phyloP scores from a whole-genome alignment of 2,329 filamentous ascomycete species.

The Ophiognomonia clavigignenti-juglandacearum region DNA sequence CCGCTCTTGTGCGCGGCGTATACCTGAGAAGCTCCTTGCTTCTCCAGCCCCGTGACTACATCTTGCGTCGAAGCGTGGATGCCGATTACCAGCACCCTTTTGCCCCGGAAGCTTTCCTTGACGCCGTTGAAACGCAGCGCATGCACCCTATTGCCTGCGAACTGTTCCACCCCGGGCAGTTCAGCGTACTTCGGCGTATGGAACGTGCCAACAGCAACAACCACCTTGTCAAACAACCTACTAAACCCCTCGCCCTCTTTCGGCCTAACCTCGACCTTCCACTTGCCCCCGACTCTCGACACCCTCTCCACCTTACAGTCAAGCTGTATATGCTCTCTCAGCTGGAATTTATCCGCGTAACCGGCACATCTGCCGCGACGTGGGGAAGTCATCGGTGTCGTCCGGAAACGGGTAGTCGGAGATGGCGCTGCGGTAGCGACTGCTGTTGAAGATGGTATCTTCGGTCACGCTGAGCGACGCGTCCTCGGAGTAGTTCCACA shows the following conservation, averaged over 20 bases:
- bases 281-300: background rate
- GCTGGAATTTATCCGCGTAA: constrained; percentile 14
- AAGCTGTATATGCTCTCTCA: constrained; percentile 3
- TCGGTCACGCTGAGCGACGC: constrained; percentile 7
- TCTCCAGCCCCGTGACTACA: constrained; percentile 2
- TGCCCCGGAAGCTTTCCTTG: constrained; percentile 4
- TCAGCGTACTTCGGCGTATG: background rate
- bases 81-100: constrained; percentile 13
- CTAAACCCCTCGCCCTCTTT: background rate
- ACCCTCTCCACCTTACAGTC: background rate
- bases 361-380: constrained; percentile 9
- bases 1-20: constrained; percentile 11
- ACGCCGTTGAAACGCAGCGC: constrained; percentile 10
- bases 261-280: background rate
- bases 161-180: constrained; percentile 10
- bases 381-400: constrained; percentile 9
- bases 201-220: constrained; percentile 2
- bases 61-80: constrained; percentile 14
- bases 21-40: constrained; percentile 3
- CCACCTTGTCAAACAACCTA: constrained; percentile 1
- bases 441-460: constrained; percentile 15
- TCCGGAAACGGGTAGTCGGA: constrained; percentile 14
- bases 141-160: constrained; percentile 8
- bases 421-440: constrained; percentile 10
- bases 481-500: constrained; percentile 14